A percentile compares a stretch with the other conserved stretches of the same genome.
These are phyloP conservation scores for Saprolegnia parasitica DNA, from an alignment of 352 stramenopile genomes.

Conservation along the genomic window DNA sequence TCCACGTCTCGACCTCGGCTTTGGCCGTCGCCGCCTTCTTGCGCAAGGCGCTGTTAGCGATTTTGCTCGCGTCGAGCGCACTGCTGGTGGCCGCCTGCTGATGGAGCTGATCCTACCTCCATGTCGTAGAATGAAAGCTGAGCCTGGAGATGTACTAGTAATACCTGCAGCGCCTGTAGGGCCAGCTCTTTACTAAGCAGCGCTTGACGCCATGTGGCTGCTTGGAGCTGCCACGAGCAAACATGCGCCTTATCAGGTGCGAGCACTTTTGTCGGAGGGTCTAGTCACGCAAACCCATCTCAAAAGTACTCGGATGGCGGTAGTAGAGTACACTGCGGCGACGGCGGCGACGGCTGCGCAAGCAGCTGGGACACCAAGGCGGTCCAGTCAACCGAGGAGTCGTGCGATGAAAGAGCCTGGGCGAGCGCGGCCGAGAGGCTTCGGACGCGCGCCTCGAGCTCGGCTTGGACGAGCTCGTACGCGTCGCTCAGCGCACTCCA, in stretches of 20 bases:
- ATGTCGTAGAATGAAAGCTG: too few species aligned
- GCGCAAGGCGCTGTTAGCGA: background rate
- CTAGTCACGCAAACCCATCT: background rate
- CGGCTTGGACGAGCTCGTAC: background rate
- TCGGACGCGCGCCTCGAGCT: background rate
- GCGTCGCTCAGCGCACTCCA: background rate
- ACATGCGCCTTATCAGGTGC: background rate
- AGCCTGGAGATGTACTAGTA: too few species aligned
- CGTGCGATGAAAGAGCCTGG: background rate
- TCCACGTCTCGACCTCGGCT: background rate
- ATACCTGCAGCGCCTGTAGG: background rate
- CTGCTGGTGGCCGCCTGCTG: background rate
- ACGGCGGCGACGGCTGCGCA: background rate
- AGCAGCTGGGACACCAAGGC: background rate
- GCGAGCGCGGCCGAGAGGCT: background rate
- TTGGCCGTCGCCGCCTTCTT: conserved; percentile 1
- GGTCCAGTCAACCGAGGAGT: background rate
- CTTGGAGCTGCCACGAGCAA: conserved; percentile 21
- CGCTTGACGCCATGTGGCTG: conserved; percentile 3
- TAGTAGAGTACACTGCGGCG: background rate
- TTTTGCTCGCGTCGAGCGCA: background rate
- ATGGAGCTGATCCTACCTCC: too few species aligned
- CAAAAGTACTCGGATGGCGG: background rate
- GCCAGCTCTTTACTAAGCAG: background rate
- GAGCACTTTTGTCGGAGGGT: background rate